These are phyloP conservation scores for Ophiosphaerella herpotricha DNA, from an alignment of 2,329 filamentous ascomycete genomes.

Conservation along the genomic window DNA sequence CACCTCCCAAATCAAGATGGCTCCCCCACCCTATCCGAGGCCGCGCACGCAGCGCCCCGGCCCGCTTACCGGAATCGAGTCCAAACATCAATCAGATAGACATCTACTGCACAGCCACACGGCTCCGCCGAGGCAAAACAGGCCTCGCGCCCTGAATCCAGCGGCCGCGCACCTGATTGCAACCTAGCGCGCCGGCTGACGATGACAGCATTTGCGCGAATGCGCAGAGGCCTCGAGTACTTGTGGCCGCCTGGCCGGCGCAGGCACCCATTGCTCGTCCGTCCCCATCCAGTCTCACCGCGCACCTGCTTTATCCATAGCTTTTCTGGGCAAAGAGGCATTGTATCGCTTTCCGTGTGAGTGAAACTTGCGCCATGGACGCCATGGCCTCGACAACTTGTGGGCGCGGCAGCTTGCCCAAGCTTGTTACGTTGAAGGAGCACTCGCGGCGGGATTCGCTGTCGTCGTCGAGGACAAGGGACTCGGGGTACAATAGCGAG, in stretches of 20 bases:
- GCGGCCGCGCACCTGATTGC: conserved; percentile 11
- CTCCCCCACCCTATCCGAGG: conserved; percentile 3
- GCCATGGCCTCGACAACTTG: conserved; percentile 8
- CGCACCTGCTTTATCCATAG: too few species aligned
- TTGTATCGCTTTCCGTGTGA: not conserved
- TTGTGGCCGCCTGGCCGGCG: conserved; percentile 7
- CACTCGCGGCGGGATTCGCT: conserved; percentile 29
- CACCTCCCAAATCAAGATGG: conserved; percentile 6
- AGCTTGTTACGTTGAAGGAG: conserved; percentile 21
- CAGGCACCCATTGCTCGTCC: conserved; percentile 10
- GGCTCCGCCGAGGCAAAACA: conserved; percentile 5
- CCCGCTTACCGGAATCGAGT: conserved; percentile 6
- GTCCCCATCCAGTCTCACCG: not conserved
- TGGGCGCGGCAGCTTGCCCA: conserved; percentile 18
- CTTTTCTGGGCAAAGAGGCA: conserved; percentile 5
- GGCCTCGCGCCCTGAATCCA: conserved; percentile 7
- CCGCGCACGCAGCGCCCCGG: not conserved
- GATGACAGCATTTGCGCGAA: conserved; percentile 22
- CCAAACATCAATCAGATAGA: conserved; percentile 1
- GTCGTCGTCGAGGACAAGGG: conserved; percentile 31
- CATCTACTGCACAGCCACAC: conserved; percentile 13
- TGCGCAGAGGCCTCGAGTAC: conserved; percentile 18
- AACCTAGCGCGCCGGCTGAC: conserved; percentile 10
- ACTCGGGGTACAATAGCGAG: conserved; percentile 41
- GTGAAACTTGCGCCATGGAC: conserved; percentile 17